A percentile compares a stretch with the other conserved stretches of the same genome.
Evolutionary conservation across 2,329 filamentous ascomycete genomes (phyloP).

Genomic region (Fusarium zealandicum): DNA sequence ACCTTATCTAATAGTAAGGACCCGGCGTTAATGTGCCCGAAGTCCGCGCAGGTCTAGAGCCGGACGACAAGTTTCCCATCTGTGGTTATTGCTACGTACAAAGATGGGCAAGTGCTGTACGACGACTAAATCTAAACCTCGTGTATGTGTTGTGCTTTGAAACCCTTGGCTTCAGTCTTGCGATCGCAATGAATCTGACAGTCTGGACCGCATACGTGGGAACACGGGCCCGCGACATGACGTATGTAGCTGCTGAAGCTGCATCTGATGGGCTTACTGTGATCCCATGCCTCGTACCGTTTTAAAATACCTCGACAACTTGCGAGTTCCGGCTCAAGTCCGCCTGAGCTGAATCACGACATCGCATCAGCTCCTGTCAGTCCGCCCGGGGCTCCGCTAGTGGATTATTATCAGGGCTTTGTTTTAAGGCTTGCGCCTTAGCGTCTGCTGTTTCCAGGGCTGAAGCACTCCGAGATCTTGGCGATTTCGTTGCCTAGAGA

Average conservation of each 20-base stretch:
- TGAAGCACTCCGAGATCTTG: constrained; percentile 5
- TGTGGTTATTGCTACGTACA: too few species aligned
- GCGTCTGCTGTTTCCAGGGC: neutral
- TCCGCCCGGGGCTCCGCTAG: constrained; percentile 21
- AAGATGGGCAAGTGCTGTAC: too few species aligned
- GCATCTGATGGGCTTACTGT: constrained; percentile 5
- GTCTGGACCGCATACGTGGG: constrained; percentile 19
- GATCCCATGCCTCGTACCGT: constrained; percentile 15
- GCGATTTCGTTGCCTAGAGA: neutral
- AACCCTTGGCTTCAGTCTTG: neutral
- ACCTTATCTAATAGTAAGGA: too few species aligned
- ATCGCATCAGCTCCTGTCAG: constrained; percentile 13
- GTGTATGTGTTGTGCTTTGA: neutral
- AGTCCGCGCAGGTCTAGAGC: constrained; percentile 22
- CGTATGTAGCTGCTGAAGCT: constrained; percentile 25
- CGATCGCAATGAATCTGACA: neutral
- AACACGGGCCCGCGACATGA: constrained; percentile 28
- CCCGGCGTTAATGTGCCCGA: neutral
- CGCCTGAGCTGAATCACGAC: constrained; percentile 18
- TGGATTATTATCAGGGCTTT: constrained; percentile 6
- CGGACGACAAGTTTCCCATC: too few species aligned
- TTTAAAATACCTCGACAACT: constrained; percentile 1
- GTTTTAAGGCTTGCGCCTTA: constrained; percentile 21
- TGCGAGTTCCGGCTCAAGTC: constrained; percentile 19
- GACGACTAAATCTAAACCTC: neutral